Evolutionary conservation across 2,329 filamentous ascomycete species (phyloP).

Genomic region (Penicillium brasilianum): DNA sequence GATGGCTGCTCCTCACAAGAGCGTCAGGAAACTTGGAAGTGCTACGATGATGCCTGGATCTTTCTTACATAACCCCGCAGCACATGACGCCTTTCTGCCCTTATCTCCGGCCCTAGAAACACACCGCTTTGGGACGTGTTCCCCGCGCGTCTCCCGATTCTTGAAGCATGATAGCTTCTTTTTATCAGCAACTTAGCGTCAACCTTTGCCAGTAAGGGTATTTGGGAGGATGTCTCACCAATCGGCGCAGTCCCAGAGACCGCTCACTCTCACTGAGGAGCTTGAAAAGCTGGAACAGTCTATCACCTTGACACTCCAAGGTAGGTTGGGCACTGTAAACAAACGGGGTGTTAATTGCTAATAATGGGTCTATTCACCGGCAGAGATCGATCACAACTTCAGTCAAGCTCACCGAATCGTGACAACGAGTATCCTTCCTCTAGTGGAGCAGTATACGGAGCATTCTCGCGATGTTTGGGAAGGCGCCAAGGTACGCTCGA

Average conservation of each 20-base stretch:
- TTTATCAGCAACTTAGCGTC: neutral
- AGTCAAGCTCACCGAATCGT: slow-evolving; percentile 96
- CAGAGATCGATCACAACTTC: slow-evolving; percentile 98
- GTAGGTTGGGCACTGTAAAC: slow-evolving; percentile 50
- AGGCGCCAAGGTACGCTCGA: slow-evolving; percentile 76
- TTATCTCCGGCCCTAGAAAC: slow-evolving; percentile 43
- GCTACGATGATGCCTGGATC: slow-evolving; percentile 26
- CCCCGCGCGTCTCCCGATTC: slow-evolving; percentile 31
- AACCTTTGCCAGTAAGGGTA: neutral
- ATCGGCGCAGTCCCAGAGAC: slow-evolving; percentile 55
- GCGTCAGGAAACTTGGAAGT: slow-evolving; percentile 21
- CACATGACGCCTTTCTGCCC: slow-evolving; percentile 41
- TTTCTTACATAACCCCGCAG: slow-evolving; percentile 32
- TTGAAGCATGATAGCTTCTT: slow-evolving; percentile 3
- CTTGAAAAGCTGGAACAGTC: slow-evolving; percentile 94
- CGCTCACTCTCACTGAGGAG: slow-evolving; percentile 87
- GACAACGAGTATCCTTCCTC: slow-evolving; percentile 86
- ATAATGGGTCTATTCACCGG: slow-evolving; percentile 9
- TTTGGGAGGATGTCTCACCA: slow-evolving; percentile 55
- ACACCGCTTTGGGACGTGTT: slow-evolving; percentile 38
- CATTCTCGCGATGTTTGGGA: slow-evolving; percentile 96
- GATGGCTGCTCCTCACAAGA: slow-evolving; percentile 12
- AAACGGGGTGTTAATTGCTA: slow-evolving; percentile 20
- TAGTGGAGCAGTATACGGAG: slow-evolving; percentile 94
- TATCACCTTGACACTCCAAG: slow-evolving; percentile 94